A percentile compares a stretch with the other conserved stretches of the same genome.
Evolutionary conservation across 1,284 basidiomycete genomes (phyloP).

Genomic region (Pseudozyma pruni): DNA sequence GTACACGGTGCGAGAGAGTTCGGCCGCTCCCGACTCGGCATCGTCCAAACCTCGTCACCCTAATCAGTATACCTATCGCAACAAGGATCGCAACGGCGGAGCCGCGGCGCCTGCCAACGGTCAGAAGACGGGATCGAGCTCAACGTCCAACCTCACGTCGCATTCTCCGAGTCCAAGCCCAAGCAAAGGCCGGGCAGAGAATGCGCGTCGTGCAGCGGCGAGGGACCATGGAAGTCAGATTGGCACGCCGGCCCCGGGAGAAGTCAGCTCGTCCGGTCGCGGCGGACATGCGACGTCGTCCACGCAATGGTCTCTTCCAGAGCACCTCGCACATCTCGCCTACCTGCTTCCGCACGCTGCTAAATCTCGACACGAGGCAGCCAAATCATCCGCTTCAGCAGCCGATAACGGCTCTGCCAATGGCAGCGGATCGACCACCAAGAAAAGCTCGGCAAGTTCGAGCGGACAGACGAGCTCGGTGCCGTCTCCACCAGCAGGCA

Average conservation of each 20-base stretch:
- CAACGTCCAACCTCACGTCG: constrained; percentile 45
- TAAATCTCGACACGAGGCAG: constrained; percentile 71
- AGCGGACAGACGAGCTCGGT: constrained; percentile 28
- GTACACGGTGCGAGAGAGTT: constrained; percentile 35
- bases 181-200: constrained; percentile 47
- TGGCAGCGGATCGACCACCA: constrained; percentile 1
- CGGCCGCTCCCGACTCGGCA: constrained; percentile 26
- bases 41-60: constrained; percentile 68
- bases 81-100: constrained; percentile 65
- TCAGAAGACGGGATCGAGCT: constrained; percentile 37
- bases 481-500: constrained; percentile 21
- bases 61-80: constrained; percentile 75
- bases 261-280: constrained; percentile 13
- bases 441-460: constrained; percentile 22
- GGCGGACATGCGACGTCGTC: constrained; percentile 72
- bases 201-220: constrained; percentile 36
- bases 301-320: constrained; percentile 88
- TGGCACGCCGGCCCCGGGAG: constrained; percentile 51
- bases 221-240: constrained; percentile 46
- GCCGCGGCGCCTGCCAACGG: constrained; percentile 10
- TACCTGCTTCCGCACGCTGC: constrained; percentile 79
- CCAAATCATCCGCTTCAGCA: constrained; percentile 3
- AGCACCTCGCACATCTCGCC: constrained; percentile 88
- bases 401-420: constrained; percentile 16
- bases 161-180: constrained; percentile 59